These are phyloP conservation scores for Catharanthus roseus DNA, from an alignment of 257 asterid species.

Conservation along the genomic window DNA sequence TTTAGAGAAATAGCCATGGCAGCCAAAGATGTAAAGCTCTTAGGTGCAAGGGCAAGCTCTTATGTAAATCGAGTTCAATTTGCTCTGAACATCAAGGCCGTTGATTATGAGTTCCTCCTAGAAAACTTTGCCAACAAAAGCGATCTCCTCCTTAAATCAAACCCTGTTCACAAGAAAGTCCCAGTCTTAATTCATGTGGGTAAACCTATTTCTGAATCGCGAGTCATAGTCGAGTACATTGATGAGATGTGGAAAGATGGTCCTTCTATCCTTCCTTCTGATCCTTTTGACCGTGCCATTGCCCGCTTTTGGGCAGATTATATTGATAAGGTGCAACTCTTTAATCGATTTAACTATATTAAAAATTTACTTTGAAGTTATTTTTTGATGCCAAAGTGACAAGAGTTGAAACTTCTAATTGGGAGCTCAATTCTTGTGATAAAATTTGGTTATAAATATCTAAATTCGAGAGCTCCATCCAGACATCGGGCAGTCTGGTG, in stretches of 20 bases:
- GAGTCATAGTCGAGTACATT: constrained; percentile 24
- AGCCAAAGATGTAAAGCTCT: too few species aligned
- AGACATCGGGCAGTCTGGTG: too few species aligned
- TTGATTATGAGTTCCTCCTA: constrained; percentile 17
- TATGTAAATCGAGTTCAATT: constrained; percentile 19
- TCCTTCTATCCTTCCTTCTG: constrained; percentile 20
- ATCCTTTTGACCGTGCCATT: constrained; percentile 24
- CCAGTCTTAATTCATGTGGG: constrained; percentile 19
- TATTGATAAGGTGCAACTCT: constrained; percentile 18
- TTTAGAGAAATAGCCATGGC: too few species aligned
- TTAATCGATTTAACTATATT: constrained; percentile 10
- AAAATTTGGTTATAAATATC: too few species aligned
- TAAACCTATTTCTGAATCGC: constrained; percentile 23
- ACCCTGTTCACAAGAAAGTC: constrained; percentile 26
- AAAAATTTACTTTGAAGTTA: too few species aligned
- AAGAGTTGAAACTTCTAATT: too few species aligned
- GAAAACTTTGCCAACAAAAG: constrained; percentile 12
- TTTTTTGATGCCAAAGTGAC: neutral
- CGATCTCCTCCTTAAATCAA: constrained; percentile 23
- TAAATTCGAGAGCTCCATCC: too few species aligned
- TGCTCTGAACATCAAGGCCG: constrained; percentile 21
- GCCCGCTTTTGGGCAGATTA: constrained; percentile 31
- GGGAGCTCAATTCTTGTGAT: too few species aligned
- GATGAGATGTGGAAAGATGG: constrained; percentile 26
- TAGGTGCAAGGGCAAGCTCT: too few species aligned